A percentile compares a stretch with the other conserved stretches of the same genome.
phyloP scores from a whole-genome alignment of 352 stramenopile genomes.

The Sclerospora graminicola region DNA sequence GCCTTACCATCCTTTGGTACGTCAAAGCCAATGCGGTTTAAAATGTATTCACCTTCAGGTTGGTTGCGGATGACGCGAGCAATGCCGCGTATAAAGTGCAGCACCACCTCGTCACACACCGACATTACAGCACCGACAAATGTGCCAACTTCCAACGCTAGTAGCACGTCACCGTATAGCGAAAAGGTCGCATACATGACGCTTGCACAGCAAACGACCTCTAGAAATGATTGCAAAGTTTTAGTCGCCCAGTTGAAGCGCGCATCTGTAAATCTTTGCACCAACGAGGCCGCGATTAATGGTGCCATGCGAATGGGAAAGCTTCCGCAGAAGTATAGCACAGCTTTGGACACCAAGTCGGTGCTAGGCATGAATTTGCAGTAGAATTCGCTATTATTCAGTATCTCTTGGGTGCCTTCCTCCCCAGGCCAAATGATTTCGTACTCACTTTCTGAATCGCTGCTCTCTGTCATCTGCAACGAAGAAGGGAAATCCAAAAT shows the following conservation, averaged over 20 bases:
- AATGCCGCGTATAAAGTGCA: constrained; percentile 53
- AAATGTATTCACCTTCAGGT: constrained; percentile 37
- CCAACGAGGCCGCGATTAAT: constrained; percentile 32
- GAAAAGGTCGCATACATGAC: constrained; percentile 57
- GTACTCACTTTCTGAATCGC: constrained; percentile 42
- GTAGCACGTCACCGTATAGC: constrained; percentile 43
- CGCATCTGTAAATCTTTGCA: constrained; percentile 59
- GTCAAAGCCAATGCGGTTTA: constrained; percentile 59
- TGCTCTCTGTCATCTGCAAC: constrained; percentile 5
- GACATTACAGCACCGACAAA: constrained; percentile 76
- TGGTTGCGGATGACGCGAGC: constrained; percentile 67
- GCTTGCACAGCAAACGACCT: constrained; percentile 59
- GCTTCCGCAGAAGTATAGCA: constrained; percentile 53
- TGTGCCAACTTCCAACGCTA: constrained; percentile 56
- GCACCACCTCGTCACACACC: constrained; percentile 63
- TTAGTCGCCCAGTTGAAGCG: constrained; percentile 77
- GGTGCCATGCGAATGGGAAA: constrained; percentile 42
- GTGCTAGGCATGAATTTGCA: constrained; percentile 34
- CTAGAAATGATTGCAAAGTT: constrained; percentile 78
- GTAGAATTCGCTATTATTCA: constrained; percentile 47
- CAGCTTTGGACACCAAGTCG: constrained; percentile 38
- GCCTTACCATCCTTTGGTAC: constrained; percentile 59
- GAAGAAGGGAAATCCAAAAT: background rate
- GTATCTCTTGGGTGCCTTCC: constrained; percentile 28
- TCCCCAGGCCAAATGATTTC: constrained; percentile 46